A percentile compares a stretch with the other conserved stretches of the same genome.
These are phyloP conservation scores for Stachybotrys echinatus DNA, from an alignment of 2,329 filamentous ascomycete genomes.

Conservation along the genomic window DNA sequence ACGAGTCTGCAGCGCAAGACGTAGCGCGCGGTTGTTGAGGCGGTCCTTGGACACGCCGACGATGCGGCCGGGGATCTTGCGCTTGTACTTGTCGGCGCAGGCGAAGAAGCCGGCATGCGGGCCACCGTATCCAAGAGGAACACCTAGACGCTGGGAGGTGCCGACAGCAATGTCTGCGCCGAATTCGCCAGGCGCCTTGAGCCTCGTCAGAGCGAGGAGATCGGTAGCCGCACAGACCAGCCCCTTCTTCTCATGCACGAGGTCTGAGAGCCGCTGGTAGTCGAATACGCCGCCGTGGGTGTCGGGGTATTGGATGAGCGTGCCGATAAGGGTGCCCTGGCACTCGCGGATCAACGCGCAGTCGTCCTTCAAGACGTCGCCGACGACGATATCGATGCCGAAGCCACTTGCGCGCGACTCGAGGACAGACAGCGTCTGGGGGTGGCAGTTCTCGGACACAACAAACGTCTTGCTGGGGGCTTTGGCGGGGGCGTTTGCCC, in stretches of 20 bases:
- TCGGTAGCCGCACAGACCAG: slow-evolving; percentile 87
- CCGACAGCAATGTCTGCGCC: slow-evolving; percentile 94
- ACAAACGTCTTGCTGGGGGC: slow-evolving; percentile 74
- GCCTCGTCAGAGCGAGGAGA: slow-evolving; percentile 76
- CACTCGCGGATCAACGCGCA: slow-evolving; percentile 65
- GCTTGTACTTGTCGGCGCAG: slow-evolving; percentile 71
- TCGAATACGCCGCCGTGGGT: slow-evolving; percentile 79
- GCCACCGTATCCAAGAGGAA: slow-evolving; percentile 87
- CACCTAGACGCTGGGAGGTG: slow-evolving; percentile 84
- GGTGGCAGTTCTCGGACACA: slow-evolving; percentile 76
- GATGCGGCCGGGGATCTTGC: slow-evolving; percentile 85
- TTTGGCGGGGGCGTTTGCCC: slow-evolving; percentile 68
- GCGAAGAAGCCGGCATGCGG: slow-evolving; percentile 96
- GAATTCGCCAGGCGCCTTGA: slow-evolving; percentile 88
- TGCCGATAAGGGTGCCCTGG: slow-evolving; percentile 78
- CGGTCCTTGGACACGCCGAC: slow-evolving; percentile 89
- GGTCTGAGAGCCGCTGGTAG: slow-evolving; percentile 66
- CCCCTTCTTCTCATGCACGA: slow-evolving; percentile 71
- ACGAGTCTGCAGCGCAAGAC: slow-evolving; percentile 78
- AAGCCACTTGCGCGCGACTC: slow-evolving; percentile 83
- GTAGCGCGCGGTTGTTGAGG: slow-evolving; percentile 55
- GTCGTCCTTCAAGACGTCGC: slow-evolving; percentile 64
- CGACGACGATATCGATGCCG: slow-evolving; percentile 71
- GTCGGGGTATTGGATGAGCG: slow-evolving; percentile 89
- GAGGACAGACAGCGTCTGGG: slow-evolving; percentile 82